phyloP scores from a whole-genome alignment of 768 basidiomycete species.

The Boletus pseudopeckii region DNA sequence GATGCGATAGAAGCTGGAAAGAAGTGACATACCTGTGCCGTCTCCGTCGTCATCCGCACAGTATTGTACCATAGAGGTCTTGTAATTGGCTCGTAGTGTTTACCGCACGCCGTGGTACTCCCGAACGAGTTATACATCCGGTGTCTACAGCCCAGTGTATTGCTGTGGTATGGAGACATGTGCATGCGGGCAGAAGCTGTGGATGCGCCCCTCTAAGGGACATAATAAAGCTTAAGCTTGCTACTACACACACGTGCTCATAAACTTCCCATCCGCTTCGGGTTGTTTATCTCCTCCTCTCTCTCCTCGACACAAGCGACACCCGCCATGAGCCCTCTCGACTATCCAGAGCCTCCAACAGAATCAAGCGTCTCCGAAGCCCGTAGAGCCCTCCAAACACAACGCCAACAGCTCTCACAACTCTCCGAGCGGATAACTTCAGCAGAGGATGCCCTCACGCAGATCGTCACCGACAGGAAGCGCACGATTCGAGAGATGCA shows the following conservation, averaged over 20 bases:
- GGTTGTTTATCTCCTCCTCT: constrained; percentile 6
- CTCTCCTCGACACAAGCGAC: constrained; percentile 14
- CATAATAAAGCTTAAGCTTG: not conserved
- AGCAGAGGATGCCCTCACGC: constrained; percentile 55
- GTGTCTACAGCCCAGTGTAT: not conserved
- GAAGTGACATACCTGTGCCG: constrained; percentile 45
- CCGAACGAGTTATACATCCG: not conserved
- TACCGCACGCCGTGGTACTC: not conserved
- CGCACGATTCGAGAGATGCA: constrained; percentile 53
- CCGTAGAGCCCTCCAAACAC: constrained; percentile 39
- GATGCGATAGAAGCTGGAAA: constrained; percentile 82
- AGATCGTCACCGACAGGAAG: constrained; percentile 54
- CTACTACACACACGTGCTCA: constrained; percentile 21
- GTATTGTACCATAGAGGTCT: constrained; percentile 25
- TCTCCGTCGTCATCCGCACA: not conserved
- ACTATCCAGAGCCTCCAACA: constrained; percentile 59
- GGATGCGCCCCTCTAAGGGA: not conserved
- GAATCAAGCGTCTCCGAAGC: constrained; percentile 50
- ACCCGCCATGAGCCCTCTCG: constrained; percentile 27
- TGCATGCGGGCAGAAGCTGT: constrained; percentile 1
- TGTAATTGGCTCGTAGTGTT: constrained; percentile 20
- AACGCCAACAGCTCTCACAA: constrained; percentile 22
- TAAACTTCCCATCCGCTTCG: constrained; percentile 23
- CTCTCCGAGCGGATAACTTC: constrained; percentile 47
- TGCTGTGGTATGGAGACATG: constrained; percentile 11